Evolutionary conservation across 2,329 filamentous ascomycete genomes (phyloP), one percentile per base, ranked within the genome.

Genomic region (Epichloe gansuensis): DNA sequence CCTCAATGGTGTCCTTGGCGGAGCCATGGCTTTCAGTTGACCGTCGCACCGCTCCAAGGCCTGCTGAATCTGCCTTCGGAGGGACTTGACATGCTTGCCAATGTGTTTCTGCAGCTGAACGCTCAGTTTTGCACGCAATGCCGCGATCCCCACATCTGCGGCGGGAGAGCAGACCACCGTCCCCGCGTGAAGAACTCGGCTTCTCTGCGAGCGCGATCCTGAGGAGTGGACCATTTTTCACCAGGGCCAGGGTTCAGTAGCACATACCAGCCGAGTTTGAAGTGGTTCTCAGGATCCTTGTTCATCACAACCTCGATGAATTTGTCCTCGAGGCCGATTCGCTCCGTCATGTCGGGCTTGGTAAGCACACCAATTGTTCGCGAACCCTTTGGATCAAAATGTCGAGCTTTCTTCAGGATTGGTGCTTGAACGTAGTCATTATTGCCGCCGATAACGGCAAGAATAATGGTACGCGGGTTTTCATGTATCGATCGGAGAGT

Each of bases 371-470:
- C 75, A 47, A 77, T 75, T 15, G 75, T 76, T 21, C 75, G 66
- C 8, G 72, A 67, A 4, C 75, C 75, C 1, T 65, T 66, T 5
- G 75, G 75, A 55, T 77, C 75, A 55, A 76, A 77, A 0, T 75
- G 65, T 11, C 73, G 71, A 9, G 73, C 73, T 58, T 77, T 77
- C 37, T 72, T 71, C 45, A 77, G 66, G 34, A 77, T 75, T 0
- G 74, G 74, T 0, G 74, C 74, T 51, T 77, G 74, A 2, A 77
- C 75, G 48, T 76, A 77, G 56, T 79, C 75, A 44, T 74, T 75
- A 62, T 78, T 79, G 23, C 75, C 76, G 4, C 75, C 75, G 17
- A 80, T 71, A 25, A 80, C 76, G 35, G 76, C 76, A 3, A 80
- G 67, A 45, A 79, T 78, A 46, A 80, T 76, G 45, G 75, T 79